These are phyloP conservation scores for Gypsophila paniculata DNA, from an alignment of 179 eudicot genomes.

Conservation along the genomic window DNA sequence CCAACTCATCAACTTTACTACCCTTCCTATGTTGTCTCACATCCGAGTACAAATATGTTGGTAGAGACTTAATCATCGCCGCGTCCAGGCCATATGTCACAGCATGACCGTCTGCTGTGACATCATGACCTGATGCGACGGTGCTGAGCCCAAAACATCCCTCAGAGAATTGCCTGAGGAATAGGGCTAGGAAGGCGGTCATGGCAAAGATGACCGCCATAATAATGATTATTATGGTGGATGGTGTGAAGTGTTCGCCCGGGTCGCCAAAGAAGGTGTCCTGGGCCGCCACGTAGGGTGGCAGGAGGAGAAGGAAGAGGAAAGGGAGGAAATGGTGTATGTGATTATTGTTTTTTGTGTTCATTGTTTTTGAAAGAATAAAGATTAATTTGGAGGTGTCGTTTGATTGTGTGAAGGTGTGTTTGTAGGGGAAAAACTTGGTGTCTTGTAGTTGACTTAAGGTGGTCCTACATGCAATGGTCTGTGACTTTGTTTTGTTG, in stretches of 20 bases:
- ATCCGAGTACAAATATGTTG: slow-evolving; percentile 45
- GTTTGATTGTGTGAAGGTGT: neutral
- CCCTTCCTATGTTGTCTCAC: slow-evolving; percentile 48
- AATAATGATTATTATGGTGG: slow-evolving; percentile 29
- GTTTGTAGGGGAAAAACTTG: neutral
- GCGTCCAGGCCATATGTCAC: slow-evolving; percentile 39
- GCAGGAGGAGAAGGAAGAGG: slow-evolving; percentile 2
- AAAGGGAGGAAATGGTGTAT: neutral
- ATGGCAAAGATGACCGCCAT: slow-evolving; percentile 30
- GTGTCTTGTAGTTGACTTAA: slow-evolving; percentile 18
- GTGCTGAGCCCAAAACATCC: slow-evolving; percentile 32
- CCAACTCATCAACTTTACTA: slow-evolving; percentile 40
- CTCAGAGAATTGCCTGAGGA: slow-evolving; percentile 31
- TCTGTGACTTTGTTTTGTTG: no score
- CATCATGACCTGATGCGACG: neutral
- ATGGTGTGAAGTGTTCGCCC: slow-evolving; percentile 24
- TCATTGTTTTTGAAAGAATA: neutral
- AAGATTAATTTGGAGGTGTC: neutral
- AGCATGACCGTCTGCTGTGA: slow-evolving; percentile 8
- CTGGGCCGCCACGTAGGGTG: slow-evolving; percentile 17
- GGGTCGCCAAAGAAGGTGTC: slow-evolving; percentile 27
- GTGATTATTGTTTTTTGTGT: neutral
- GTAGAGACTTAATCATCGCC: slow-evolving; percentile 36
- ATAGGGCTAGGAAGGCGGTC: slow-evolving; percentile 32
- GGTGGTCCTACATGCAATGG: slow-evolving; percentile 16